These are phyloP conservation scores for Amesomyces nigricolor DNA, from an alignment of 2,329 filamentous ascomycete genomes.

Conservation along the genomic window DNA sequence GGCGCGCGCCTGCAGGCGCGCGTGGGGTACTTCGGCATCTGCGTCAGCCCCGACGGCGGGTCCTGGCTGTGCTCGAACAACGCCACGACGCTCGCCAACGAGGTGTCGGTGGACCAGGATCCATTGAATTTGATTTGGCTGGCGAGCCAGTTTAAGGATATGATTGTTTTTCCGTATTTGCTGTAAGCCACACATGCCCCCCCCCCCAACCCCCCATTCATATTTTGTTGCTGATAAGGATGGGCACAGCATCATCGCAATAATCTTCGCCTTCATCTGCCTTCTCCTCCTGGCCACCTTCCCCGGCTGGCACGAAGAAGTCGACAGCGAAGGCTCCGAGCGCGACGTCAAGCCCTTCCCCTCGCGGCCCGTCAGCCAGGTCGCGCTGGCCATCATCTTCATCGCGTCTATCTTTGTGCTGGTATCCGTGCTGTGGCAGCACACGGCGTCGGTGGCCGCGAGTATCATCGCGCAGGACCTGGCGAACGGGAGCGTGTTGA, in stretches of 20 bases:
- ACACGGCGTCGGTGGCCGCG: conserved; percentile 93
- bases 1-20: conserved; percentile 78
- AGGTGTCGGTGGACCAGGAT: conserved; percentile 86
- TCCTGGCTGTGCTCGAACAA: conserved; percentile 96
- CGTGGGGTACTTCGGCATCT: conserved; percentile 97
- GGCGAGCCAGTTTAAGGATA: conserved; percentile 94
- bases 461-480: conserved; percentile 90
- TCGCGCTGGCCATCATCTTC: conserved; percentile 89
- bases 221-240: not conserved
- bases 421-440: conserved; percentile 81
- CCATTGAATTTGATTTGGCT: conserved; percentile 97
- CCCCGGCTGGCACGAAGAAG: conserved; percentile 93
- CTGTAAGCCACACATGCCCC: conserved; percentile 56
- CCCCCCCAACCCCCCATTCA: too few species aligned
- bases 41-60: conserved; percentile 84
- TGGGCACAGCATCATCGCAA: conserved; percentile 71
- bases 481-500: conserved; percentile 80
- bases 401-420: conserved; percentile 64
- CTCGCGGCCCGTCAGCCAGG: conserved; percentile 83
- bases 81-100: conserved; percentile 83
- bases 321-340: conserved; percentile 72
- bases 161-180: conserved; percentile 95
- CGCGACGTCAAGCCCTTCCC: conserved; percentile 93
- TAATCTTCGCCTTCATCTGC: conserved; percentile 94
- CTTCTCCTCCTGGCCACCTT: conserved; percentile 94